Evolutionary conservation across 2,329 filamentous ascomycete species (phyloP).

Genomic region (Septoria petroselini): DNA sequence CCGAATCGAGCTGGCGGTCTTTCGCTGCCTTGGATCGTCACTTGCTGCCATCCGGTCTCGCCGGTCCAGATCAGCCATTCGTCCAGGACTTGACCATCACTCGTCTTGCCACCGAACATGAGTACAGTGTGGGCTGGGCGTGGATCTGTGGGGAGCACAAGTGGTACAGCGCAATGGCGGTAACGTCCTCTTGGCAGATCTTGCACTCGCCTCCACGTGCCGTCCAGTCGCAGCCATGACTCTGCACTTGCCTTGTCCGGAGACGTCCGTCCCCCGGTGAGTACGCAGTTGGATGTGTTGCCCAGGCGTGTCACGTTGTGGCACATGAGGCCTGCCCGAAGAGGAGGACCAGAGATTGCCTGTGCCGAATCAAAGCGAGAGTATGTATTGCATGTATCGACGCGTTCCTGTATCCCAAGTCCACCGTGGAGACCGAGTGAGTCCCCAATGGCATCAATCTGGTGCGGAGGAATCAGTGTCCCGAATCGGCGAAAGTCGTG

Average conservation of each 20-base stretch:
- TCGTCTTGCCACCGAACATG: constrained; percentile 48
- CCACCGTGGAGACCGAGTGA: constrained; percentile 45
- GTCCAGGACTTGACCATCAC: constrained; percentile 42
- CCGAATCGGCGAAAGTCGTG: constrained; percentile 41
- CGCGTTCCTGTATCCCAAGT: constrained; percentile 48
- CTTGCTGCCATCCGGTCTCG: constrained; percentile 51
- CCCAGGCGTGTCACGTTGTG: constrained; percentile 70
- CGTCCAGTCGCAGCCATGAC: constrained; percentile 69
- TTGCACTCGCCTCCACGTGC: constrained; percentile 62
- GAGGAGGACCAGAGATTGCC: constrained; percentile 30
- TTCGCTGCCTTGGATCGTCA: constrained; percentile 34
- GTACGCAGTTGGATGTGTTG: constrained; percentile 53
- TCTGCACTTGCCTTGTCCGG: constrained; percentile 66
- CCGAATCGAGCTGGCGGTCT: constrained; percentile 56
- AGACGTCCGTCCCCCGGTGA: constrained; percentile 76
- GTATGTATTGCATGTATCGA: constrained; percentile 49
- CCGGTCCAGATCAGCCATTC: constrained; percentile 48
- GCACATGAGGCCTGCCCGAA: constrained; percentile 57
- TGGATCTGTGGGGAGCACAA: constrained; percentile 38
- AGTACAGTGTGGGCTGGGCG: constrained; percentile 40
- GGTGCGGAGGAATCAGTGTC: constrained; percentile 38
- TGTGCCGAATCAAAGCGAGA: constrained; percentile 28
- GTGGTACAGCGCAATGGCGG: constrained; percentile 63
- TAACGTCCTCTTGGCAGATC: constrained; percentile 70
- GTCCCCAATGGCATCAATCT: constrained; percentile 30